Evolutionary conservation across 2,329 filamentous ascomycete species (phyloP).

Genomic region (Akanthomyces dipterigenus): DNA sequence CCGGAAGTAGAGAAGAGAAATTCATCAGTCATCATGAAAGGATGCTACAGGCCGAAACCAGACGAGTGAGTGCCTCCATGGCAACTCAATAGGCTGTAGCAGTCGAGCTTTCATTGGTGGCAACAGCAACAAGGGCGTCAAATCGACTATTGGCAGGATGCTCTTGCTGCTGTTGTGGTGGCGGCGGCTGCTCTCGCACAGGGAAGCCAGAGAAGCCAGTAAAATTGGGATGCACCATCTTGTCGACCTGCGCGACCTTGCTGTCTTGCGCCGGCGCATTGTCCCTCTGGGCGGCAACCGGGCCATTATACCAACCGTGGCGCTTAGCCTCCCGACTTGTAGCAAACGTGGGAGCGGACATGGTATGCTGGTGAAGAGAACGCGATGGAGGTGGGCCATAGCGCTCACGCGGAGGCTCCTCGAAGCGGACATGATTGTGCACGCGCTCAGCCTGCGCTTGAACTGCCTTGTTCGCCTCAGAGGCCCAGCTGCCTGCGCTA

Average conservation of each 20-base stretch:
- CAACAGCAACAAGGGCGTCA: conserved; percentile 38
- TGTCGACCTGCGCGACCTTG: conserved; percentile 41
- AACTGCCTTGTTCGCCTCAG: conserved; percentile 48
- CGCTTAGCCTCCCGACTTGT: conserved; percentile 57
- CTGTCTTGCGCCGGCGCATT: conserved; percentile 25
- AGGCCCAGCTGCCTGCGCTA: conserved; percentile 48
- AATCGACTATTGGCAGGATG: conserved; percentile 20
- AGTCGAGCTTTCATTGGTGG: conserved; percentile 37
- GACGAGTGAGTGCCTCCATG: not conserved
- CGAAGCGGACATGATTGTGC: conserved; percentile 47
- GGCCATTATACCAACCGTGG: conserved; percentile 65
- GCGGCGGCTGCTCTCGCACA: conserved; percentile 24
- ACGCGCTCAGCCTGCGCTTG: conserved; percentile 46
- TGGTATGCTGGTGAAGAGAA: conserved; percentile 48
- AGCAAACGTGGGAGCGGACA: conserved; percentile 50
- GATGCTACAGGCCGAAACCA: not conserved
- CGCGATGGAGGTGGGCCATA: conserved; percentile 23
- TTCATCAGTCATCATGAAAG: conserved; percentile 5
- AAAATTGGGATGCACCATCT: conserved; percentile 53
- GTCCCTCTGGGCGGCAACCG: conserved; percentile 33
- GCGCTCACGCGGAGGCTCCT: conserved; percentile 33
- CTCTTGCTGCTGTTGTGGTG: conserved; percentile 12
- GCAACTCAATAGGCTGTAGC: conserved; percentile 31
- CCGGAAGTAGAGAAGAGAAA: not conserved
- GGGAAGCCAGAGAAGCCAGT: conserved; percentile 46